Conservation (phyloP, 2,329 filamentous ascomycete species). For the Ceratocystiopsis sp. region DNA sequence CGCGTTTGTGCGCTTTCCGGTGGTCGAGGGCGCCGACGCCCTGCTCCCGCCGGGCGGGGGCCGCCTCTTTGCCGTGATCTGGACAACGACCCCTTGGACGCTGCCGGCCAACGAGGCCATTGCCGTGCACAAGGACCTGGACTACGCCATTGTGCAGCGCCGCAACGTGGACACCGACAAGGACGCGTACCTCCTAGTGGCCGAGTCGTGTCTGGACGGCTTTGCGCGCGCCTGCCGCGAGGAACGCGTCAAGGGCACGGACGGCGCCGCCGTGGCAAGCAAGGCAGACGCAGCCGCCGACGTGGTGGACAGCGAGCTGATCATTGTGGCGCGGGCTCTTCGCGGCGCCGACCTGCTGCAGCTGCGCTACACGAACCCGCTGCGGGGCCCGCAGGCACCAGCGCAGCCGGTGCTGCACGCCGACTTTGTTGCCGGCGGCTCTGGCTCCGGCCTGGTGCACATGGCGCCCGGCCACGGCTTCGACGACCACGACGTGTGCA, state of each 20-base stretch:
- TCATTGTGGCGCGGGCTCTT: conserved; percentile 56
- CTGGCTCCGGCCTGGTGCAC: conserved; percentile 93
- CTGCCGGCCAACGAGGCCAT: conserved; percentile 84
- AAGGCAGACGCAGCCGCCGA: too few relatives aligned
- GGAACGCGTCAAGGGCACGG: conserved; percentile 15
- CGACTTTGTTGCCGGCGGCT: conserved; percentile 74
- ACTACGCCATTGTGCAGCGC: conserved; percentile 51
- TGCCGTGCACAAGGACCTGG: conserved; percentile 57
- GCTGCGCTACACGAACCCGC: conserved; percentile 51
- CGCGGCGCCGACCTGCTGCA: conserved; percentile 50
- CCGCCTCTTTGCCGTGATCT: conserved; percentile 63
- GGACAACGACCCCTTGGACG: conserved; percentile 98
- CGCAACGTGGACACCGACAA: conserved; percentile 10
- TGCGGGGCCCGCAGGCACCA: conserved; percentile 40
- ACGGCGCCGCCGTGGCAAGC: conserved; percentile 22
- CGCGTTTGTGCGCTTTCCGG: conserved; percentile 66
- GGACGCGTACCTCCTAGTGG: conserved; percentile 49
- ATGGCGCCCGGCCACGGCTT: conserved; percentile 89
- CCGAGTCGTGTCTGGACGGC: conserved; percentile 49
- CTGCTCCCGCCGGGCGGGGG: background rate
- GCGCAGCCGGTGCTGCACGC: conserved; percentile 61
- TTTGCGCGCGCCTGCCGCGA: conserved; percentile 32
- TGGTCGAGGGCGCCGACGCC: conserved; percentile 26
- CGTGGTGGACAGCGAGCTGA: conserved; percentile 17
- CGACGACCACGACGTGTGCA: conserved; percentile 82